Conservation (phyloP, 164 flowering plant species). For the Stephania japonica region DNA sequence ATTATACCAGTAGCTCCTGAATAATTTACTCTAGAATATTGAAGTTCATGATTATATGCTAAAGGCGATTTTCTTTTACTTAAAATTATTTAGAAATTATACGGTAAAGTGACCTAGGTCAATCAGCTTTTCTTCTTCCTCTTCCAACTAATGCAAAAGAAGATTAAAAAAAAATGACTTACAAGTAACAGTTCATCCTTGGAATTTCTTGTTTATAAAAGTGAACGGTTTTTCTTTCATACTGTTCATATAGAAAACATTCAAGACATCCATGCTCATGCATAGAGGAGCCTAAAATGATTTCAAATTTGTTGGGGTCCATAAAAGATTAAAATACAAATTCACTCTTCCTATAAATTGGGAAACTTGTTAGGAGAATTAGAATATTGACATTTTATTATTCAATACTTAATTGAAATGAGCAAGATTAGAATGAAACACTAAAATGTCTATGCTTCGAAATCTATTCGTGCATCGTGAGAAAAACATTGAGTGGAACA, state of each 20-base stretch:
- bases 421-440: background rate
- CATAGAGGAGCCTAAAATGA: background rate
- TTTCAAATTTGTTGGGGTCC: background rate
- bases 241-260: no score
- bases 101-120: background rate
- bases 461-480: background rate
- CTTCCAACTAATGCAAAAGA: background rate
- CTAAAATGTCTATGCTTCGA: background rate
- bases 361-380: background rate
- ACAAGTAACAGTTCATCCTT: background rate
- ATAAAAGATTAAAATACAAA: background rate
- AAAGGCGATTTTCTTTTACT: background rate
- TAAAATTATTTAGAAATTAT: background rate
- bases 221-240: no score
- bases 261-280: background rate
- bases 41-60: background rate
- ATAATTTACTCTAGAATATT: background rate
- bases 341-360: background rate
- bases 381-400: background rate
- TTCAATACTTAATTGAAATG: background rate
- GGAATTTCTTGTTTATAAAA: background rate
- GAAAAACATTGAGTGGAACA: background rate
- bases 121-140: background rate
- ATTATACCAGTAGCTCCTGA: background rate
- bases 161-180: background rate